These are phyloP conservation scores for Aspergillus thermomutatus DNA, from an alignment of 2,329 filamentous ascomycete species.

Conservation along the genomic window DNA sequence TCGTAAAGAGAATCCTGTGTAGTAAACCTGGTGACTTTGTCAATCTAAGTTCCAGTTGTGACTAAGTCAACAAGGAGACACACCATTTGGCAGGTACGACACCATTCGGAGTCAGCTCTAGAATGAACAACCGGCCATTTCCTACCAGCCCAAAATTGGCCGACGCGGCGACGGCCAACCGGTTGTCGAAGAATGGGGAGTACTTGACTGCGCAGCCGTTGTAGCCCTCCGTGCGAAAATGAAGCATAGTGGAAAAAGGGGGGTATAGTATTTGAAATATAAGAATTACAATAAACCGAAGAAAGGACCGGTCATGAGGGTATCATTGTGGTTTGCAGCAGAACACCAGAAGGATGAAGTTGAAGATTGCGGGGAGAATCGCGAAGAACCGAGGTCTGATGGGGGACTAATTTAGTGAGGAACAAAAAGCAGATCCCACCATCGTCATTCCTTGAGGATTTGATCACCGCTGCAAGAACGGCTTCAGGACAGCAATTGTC, in stretches of 20 bases:
- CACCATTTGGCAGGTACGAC: conserved; percentile 81
- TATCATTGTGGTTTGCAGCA: not conserved
- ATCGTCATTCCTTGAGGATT: not conserved
- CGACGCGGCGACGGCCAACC: conserved; percentile 84
- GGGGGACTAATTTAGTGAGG: not conserved
- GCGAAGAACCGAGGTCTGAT: conserved; percentile 19
- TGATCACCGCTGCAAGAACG: not conserved
- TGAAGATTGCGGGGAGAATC: conserved; percentile 24
- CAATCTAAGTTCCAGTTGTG: not conserved
- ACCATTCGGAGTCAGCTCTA: conserved; percentile 78
- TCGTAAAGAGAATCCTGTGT: conserved; percentile 98
- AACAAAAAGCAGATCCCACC: not conserved
- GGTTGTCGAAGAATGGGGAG: conserved; percentile 95
- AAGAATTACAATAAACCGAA: not conserved
- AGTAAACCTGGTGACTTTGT: conserved; percentile 64
- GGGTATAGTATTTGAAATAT: conserved; percentile 8
- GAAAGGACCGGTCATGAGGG: conserved; percentile 4
- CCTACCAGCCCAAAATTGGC: conserved; percentile 96
- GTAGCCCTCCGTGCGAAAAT: conserved; percentile 89
- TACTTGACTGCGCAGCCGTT: conserved; percentile 98
- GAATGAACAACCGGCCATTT: conserved; percentile 83
- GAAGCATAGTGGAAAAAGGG: conserved; percentile 64
- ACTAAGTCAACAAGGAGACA: conserved; percentile 7
- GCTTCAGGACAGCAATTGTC: not conserved
- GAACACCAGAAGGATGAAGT: conserved; percentile 6